Evolutionary conservation across 495 filamentous ascomycete species (phyloP).

Genomic region (Chaetomium tenue): DNA sequence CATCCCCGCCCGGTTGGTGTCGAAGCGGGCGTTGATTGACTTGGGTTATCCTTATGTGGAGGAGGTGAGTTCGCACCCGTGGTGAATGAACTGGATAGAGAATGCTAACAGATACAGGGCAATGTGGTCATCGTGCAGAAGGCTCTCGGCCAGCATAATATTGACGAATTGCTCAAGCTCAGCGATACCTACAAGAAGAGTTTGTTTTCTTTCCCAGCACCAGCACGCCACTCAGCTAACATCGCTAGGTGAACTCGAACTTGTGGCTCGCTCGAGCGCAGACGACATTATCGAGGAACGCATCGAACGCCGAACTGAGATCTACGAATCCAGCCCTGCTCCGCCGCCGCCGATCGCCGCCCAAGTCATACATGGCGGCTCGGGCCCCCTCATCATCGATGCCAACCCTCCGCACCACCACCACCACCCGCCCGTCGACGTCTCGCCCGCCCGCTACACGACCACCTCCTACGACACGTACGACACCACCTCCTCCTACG

Average conservation of each 20-base stretch:
- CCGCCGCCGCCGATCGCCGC: background rate
- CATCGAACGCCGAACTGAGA: slow-evolving; percentile 31
- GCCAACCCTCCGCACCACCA: slow-evolving; percentile 38
- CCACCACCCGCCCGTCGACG: slow-evolving; percentile 34
- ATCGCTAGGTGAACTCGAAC: slow-evolving; percentile 39
- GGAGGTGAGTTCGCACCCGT: slow-evolving; percentile 56
- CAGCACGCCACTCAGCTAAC: slow-evolving; percentile 21
- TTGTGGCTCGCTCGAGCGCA: slow-evolving; percentile 38
- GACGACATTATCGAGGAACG: slow-evolving; percentile 44
- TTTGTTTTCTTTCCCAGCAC: slow-evolving; percentile 27
- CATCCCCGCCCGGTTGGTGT: slow-evolving; percentile 73
- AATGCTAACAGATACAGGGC: slow-evolving; percentile 53
- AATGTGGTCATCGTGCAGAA: slow-evolving; percentile 73
- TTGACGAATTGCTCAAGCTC: slow-evolving; percentile 79
- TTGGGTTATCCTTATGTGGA: slow-evolving; percentile 82
- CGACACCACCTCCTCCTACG: slow-evolving; percentile 25
- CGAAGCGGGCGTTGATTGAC: slow-evolving; percentile 73
- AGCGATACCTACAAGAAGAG: slow-evolving; percentile 68
- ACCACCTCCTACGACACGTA: slow-evolving; percentile 31
- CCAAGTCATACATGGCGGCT: slow-evolving; percentile 19
- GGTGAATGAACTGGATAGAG: slow-evolving; percentile 1
- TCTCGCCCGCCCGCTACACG: slow-evolving; percentile 36
- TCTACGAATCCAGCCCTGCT: slow-evolving; percentile 17
- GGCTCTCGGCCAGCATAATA: slow-evolving; percentile 82
- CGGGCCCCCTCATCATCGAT: slow-evolving; percentile 40